Evolutionary conservation across 208 protist species (phyloP).

Genomic region (Strigomonas galati): DNA sequence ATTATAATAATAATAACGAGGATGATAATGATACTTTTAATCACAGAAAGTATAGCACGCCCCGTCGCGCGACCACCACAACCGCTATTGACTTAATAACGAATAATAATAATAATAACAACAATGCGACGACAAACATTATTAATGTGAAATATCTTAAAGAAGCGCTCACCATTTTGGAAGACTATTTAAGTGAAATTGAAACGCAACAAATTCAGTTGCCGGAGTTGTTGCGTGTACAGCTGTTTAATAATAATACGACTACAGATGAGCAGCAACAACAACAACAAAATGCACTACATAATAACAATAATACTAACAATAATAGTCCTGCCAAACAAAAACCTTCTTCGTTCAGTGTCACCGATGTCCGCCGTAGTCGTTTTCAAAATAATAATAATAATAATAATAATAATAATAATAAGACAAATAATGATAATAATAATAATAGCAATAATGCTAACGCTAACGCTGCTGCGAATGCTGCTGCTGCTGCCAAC

Average conservation of each 20-base stretch:
- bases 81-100: too few relatives aligned
- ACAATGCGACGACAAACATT: neutral
- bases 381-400: neutral
- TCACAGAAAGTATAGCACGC: neutral
- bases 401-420: neutral
- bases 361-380: neutral
- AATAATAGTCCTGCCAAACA: neutral
- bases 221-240: neutral
- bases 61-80: too few relatives aligned
- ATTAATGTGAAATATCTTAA: neutral
- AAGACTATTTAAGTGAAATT: neutral
- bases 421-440: neutral
- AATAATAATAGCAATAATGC: neutral
- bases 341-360: neutral
- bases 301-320: neutral
- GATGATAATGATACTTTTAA: neutral
- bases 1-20: neutral
- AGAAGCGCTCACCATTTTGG: neutral
- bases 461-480: too few relatives aligned
- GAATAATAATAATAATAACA: too few relatives aligned
- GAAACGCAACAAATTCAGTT: neutral
- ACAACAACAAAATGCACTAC: too few relatives aligned
- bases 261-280: neutral
- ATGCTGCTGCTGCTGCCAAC: too few relatives aligned
- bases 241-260: neutral